Evolutionary conservation across 345 rosid genomes (phyloP), one percentile per base, ranked within the genome.

Genomic region (Pistacia atlantica): DNA sequence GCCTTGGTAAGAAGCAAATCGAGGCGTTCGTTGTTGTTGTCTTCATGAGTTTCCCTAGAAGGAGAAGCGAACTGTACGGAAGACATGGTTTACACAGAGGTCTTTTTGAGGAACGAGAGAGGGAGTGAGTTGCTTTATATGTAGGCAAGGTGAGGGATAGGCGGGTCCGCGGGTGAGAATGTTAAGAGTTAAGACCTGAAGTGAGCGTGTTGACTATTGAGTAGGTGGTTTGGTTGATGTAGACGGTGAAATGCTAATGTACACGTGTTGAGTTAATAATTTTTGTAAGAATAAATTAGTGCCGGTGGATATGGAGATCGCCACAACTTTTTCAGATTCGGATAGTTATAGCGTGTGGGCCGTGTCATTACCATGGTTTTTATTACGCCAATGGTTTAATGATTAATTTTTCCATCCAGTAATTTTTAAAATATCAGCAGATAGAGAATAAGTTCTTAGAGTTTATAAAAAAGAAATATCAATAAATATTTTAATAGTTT

Each of bases 61-160:
- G 84, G 42, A 12, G 56, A 16, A 54, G 57, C 57, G n/a, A 86
- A 80, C 83, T 86, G 45, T 22, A 78, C 84, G 28, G 90, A 83
- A 14, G 88, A 86, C 79, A 87, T 84, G 71, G 61, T 76, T 18
- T 6, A 18, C 20, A 51, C 52, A 3, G 22, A 0, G 1, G 0
- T 17, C 5, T 51, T 37, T 18, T 57, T 73, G 51, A 42, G 10
- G 14, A 69, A 48, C 65, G 20, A 54, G 11, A 62, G 13, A 45
- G 74, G 18, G 6, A 0, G 25, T 5, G 37, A 65, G 72, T 31
- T 18, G 28, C 67, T 59, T 62, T 2, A 10, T 62, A 46, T 28
- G 14, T 11, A 31, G 55, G 57, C 67, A 60, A 71, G 13, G 31
- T 14, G 28, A 52, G 12, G 18, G 11, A 0, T 25, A 25, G 25